Evolutionary conservation across 2,329 filamentous ascomycete species (phyloP).

Genomic region (Dissoconium aciculare): DNA sequence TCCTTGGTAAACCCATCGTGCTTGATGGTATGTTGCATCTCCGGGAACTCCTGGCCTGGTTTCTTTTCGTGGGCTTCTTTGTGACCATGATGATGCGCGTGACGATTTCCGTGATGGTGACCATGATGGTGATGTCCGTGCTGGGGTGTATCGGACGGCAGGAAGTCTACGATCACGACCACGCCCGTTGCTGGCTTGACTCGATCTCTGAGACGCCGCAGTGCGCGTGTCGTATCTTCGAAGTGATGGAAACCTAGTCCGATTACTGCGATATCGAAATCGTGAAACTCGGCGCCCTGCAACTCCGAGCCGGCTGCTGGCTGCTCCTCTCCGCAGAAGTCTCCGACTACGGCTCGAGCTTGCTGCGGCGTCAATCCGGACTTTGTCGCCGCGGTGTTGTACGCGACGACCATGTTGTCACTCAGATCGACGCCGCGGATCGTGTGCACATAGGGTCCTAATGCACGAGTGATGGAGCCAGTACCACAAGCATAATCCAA

Average conservation of each 20-base stretch:
- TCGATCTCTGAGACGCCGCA: slow-evolving; percentile 16
- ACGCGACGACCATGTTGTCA: slow-evolving; percentile 20
- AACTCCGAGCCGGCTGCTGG: slow-evolving; percentile 12
- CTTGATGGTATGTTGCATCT: slow-evolving; percentile 22
- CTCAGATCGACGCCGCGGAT: slow-evolving; percentile 22
- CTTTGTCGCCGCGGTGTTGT: slow-evolving; percentile 17
- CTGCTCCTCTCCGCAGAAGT: slow-evolving; percentile 23
- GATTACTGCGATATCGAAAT: slow-evolving; percentile 31
- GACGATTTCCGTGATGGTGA: neutral
- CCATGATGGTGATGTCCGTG: neutral
- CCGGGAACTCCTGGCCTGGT: slow-evolving; percentile 7
- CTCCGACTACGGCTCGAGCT: slow-evolving; percentile 20
- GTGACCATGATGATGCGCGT: slow-evolving; percentile 28
- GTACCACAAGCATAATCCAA: slow-evolving; percentile 25
- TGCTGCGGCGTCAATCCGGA: slow-evolving; percentile 14
- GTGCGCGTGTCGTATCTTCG: slow-evolving; percentile 15
- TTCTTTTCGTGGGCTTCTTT: slow-evolving; percentile 51
- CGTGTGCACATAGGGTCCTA: slow-evolving; percentile 17
- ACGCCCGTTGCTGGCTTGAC: slow-evolving; percentile 19
- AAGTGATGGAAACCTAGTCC: slow-evolving; percentile 35
- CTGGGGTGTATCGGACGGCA: slow-evolving; percentile 7
- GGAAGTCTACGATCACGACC: slow-evolving; percentile 18
- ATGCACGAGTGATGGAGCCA: slow-evolving; percentile 21
- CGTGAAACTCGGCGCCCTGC: slow-evolving; percentile 19
- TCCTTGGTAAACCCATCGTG: slow-evolving; percentile 19